phyloP scores from a whole-genome alignment of 805 yeast genomes.

The Cyberlindnera nakhonratchasimensis region DNA sequence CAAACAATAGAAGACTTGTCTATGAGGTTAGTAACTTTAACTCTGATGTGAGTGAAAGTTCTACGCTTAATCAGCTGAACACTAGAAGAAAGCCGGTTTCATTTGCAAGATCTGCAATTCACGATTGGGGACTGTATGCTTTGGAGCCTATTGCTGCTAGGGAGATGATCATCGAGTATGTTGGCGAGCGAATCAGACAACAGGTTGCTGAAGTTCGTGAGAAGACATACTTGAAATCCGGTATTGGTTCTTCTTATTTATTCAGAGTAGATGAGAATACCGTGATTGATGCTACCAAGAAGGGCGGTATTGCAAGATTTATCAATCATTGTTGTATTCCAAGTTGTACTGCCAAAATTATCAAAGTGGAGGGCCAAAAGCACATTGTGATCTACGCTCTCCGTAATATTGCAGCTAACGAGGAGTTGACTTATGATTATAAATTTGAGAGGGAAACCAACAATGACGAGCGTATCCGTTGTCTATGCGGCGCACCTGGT shows the following conservation, averaged over 20 bases:
- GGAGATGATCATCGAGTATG: constrained; percentile 97
- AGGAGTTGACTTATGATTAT: constrained; percentile 93
- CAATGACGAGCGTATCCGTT: constrained; percentile 81
- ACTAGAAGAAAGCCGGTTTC: constrained; percentile 91
- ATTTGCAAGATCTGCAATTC: constrained; percentile 96
- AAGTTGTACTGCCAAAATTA: constrained; percentile 94
- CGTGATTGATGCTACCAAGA: constrained; percentile 95
- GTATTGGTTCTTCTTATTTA: constrained; percentile 92
- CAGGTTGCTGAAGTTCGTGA: constrained; percentile 94
- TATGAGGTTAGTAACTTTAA: constrained; percentile 87
- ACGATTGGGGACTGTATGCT: constrained; percentile 97
- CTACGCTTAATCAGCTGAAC: constrained; percentile 81
- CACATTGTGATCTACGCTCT: constrained; percentile 93
- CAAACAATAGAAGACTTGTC: constrained; percentile 80
- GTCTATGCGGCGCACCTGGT: constrained; percentile 92
- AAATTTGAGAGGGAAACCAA: constrained; percentile 90
- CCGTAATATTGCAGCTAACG: constrained; percentile 82
- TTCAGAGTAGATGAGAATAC: constrained; percentile 92
- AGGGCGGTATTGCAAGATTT: constrained; percentile 95
- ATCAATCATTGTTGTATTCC: constrained; percentile 98
- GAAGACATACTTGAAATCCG: constrained; percentile 76
- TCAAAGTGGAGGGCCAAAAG: constrained; percentile 89
- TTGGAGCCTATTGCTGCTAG: constrained; percentile 91
- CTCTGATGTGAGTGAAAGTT: constrained; percentile 66
- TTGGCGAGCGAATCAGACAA: constrained; percentile 90